These are phyloP conservation scores for Cyclocybe cylindracea DNA, from an alignment of 768 basidiomycete species.

Conservation along the genomic window DNA sequence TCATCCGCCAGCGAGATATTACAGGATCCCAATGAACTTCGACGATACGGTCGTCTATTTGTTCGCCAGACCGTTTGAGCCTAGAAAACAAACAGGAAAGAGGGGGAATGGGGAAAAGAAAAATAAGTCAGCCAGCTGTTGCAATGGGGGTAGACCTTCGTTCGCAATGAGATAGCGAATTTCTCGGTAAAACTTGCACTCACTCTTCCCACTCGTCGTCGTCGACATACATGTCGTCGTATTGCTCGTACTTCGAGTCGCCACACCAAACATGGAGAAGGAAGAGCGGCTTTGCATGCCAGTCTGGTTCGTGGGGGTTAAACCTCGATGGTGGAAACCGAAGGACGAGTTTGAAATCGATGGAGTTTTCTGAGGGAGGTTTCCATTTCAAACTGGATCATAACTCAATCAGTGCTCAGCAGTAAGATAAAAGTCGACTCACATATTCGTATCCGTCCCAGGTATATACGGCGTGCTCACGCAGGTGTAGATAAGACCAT, in stretches of 20 bases:
- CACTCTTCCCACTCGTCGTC: slow-evolving; percentile 95
- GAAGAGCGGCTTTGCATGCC: slow-evolving; percentile 83
- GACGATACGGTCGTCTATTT: slow-evolving; percentile 90
- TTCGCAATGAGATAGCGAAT: slow-evolving; percentile 14
- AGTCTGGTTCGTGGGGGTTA: slow-evolving; percentile 68
- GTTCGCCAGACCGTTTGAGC: slow-evolving; percentile 81
- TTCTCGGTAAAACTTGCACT: slow-evolving; percentile 30
- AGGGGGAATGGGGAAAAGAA: neutral
- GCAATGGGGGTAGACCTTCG: slow-evolving; percentile 3
- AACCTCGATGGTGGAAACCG: slow-evolving; percentile 75
- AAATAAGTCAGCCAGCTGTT: slow-evolving; percentile 6
- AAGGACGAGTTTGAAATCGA: slow-evolving; percentile 96
- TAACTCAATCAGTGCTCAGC: slow-evolving; percentile 6
- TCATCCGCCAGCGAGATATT: slow-evolving; percentile 77
- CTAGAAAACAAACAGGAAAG: slow-evolving; percentile 37
- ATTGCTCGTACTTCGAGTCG: slow-evolving; percentile 76
- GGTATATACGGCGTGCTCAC: slow-evolving; percentile 83
- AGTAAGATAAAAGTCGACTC: slow-evolving; percentile 22
- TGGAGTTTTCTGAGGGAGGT: slow-evolving; percentile 95
- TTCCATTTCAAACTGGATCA: slow-evolving; percentile 92
- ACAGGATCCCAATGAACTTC: slow-evolving; percentile 88
- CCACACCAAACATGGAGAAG: slow-evolving; percentile 84
- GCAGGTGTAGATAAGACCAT: slow-evolving; percentile 96
- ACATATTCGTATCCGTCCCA: slow-evolving; percentile 89
- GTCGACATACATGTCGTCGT: slow-evolving; percentile 81